Conservation (phyloP, 2,329 filamentous ascomycete genomes). For the Cladosporium sp. region DNA sequence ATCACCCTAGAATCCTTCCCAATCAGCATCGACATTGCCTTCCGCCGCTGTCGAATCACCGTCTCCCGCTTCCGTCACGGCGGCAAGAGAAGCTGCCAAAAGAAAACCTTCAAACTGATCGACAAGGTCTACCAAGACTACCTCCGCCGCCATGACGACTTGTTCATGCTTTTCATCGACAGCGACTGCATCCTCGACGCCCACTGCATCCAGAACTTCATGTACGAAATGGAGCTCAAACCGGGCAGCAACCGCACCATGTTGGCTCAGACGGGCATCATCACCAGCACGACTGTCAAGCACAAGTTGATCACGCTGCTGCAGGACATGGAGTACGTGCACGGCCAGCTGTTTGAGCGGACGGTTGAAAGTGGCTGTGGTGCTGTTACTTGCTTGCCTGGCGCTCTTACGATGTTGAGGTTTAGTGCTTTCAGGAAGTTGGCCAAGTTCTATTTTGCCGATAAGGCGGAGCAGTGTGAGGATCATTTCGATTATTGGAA, state of each 20-base stretch:
- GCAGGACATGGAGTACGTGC: slow-evolving; percentile 98
- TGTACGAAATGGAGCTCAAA: slow-evolving; percentile 98
- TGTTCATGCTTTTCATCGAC: slow-evolving; percentile 96
- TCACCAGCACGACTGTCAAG: slow-evolving; percentile 87
- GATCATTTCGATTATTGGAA: slow-evolving; percentile 97
- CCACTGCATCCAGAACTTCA: slow-evolving; percentile 92
- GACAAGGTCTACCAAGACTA: slow-evolving; percentile 90
- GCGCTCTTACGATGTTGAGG: slow-evolving; percentile 89
- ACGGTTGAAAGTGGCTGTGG: slow-evolving; percentile 94
- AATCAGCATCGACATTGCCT: slow-evolving; percentile 83
- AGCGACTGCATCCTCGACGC: slow-evolving; percentile 93
- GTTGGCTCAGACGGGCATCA: slow-evolving; percentile 96
- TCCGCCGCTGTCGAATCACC: slow-evolving; percentile 78
- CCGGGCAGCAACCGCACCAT: slow-evolving; percentile 88
- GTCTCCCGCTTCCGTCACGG: slow-evolving; percentile 90
- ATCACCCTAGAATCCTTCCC: slow-evolving; percentile 74
- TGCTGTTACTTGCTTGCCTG: slow-evolving; percentile 89
- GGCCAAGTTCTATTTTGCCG: slow-evolving; percentile 98
- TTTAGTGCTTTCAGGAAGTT: slow-evolving; percentile 95
- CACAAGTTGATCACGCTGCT: slow-evolving; percentile 86
- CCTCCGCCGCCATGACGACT: slow-evolving; percentile 78
- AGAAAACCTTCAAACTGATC: slow-evolving; percentile 88
- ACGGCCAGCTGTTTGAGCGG: slow-evolving; percentile 92
- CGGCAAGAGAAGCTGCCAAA: slow-evolving; percentile 91
- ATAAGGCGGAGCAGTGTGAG: slow-evolving; percentile 91